phyloP scores from a whole-genome alignment of 2,329 filamentous ascomycete species.

The Claviceps monticola region DNA sequence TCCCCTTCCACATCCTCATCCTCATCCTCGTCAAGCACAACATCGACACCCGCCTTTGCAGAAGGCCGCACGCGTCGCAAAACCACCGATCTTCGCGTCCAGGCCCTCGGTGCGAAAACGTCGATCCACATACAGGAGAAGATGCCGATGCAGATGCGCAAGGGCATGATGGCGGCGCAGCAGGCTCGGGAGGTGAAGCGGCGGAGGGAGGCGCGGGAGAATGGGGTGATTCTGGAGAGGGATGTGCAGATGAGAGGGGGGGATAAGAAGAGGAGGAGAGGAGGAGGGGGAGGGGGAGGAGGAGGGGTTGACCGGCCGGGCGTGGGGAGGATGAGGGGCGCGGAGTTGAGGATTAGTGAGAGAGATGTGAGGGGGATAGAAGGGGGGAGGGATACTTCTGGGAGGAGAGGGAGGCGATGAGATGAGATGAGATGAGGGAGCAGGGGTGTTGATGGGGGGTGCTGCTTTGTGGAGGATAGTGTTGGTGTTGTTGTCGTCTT shows the following conservation, averaged over 20 bases:
- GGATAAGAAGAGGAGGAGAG: conserved; percentile 22
- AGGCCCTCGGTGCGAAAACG: conserved; percentile 62
- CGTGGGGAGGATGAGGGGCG: conserved; percentile 68
- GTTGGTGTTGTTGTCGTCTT: too few relatives aligned
- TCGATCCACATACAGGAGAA: conserved; percentile 66
- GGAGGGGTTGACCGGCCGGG: conserved; percentile 60
- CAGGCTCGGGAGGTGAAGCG: conserved; percentile 53
- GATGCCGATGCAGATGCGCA: conserved; percentile 79
- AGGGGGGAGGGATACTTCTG: conserved; percentile 32
- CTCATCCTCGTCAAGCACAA: too few relatives aligned
- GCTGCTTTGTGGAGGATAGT: too few relatives aligned
- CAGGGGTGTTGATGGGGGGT: background rate
- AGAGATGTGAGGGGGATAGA: conserved; percentile 62
- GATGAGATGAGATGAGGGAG: conserved; percentile 4
- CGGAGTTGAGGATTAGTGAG: conserved; percentile 65
- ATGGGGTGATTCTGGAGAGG: conserved; percentile 75
- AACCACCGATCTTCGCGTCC: conserved; percentile 71
- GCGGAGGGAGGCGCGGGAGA: conserved; percentile 70
- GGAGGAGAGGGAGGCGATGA: conserved; percentile 24
- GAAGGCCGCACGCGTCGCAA: conserved; percentile 63
- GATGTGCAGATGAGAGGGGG: conserved; percentile 14
- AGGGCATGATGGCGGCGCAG: conserved; percentile 65
- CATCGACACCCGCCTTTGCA: conserved; percentile 19
- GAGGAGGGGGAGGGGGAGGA: conserved; percentile 36
- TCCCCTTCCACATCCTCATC: too few relatives aligned